A percentile compares a stretch with the other conserved stretches of the same genome.
phyloP scores from a whole-genome alignment of 2,329 filamentous ascomycete genomes.

The Zymoseptoria passerinii region DNA sequence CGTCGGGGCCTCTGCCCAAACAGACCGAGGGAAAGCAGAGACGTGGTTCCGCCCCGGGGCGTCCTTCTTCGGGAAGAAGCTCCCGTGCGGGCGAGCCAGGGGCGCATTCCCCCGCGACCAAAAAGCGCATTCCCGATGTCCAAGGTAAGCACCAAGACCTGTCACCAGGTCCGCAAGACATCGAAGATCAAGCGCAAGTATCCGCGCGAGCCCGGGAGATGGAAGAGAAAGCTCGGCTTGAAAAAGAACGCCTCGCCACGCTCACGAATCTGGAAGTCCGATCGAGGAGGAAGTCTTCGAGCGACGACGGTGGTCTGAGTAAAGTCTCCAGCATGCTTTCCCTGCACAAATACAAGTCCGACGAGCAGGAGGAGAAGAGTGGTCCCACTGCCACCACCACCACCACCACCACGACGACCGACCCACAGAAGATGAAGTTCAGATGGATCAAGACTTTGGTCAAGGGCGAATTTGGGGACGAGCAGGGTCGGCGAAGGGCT shows the following conservation, averaged over 20 bases:
- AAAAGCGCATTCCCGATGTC: too few species aligned
- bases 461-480: background rate
- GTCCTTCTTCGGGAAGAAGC: background rate
- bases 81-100: too few species aligned
- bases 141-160: too few species aligned
- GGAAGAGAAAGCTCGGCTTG: too few species aligned
- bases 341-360: background rate
- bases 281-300: background rate
- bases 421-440: background rate
- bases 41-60: too few species aligned
- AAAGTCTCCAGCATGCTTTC: background rate
- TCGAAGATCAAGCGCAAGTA: background rate
- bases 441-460: background rate
- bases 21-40: background rate
- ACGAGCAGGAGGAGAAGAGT: background rate
- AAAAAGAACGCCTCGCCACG: background rate
- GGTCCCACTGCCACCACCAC: background rate
- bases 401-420: background rate
- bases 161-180: background rate
- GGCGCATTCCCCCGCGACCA: too few species aligned
- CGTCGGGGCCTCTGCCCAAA: background rate
- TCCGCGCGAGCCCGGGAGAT: background rate
- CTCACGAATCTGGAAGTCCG: background rate
- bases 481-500: background rate
- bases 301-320: background rate